Conservation (phyloP, 2,329 filamentous ascomycete species). For the Colletotrichum lupini region DNA sequence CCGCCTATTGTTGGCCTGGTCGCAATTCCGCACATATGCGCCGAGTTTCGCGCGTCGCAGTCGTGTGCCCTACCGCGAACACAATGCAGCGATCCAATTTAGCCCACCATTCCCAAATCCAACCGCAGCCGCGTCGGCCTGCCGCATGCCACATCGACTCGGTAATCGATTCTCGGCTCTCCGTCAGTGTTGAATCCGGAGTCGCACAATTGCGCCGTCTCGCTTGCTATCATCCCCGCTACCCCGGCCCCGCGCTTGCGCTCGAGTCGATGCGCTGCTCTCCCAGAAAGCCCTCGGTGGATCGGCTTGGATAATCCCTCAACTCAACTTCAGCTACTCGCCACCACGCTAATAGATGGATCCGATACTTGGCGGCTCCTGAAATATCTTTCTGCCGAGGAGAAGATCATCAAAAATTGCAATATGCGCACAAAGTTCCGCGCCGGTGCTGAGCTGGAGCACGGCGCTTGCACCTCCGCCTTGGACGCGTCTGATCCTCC, state of each 20-base stretch:
- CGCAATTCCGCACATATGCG: not conserved
- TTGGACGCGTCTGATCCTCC: not conserved
- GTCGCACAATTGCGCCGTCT: not conserved
- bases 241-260: constrained; percentile 4
- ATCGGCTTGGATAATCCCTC: constrained; percentile 20
- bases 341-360: not conserved
- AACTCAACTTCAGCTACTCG: not conserved
- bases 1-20: constrained; percentile 6
- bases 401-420: constrained; percentile 48
- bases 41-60: not conserved
- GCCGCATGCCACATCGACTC: not conserved
- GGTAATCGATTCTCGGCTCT: constrained; percentile 2
- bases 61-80: not conserved
- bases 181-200: not conserved
- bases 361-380: not conserved
- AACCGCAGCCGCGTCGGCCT: not conserved
- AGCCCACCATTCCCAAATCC: not conserved
- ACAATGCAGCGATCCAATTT: not conserved
- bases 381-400: constrained; percentile 32
- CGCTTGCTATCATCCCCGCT: constrained; percentile 3
- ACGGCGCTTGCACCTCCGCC: not conserved
- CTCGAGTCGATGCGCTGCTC: constrained; percentile 17
- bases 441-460: not conserved
- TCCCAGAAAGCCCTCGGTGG: constrained; percentile 6
- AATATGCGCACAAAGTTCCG: not conserved